Evolutionary conservation across 768 basidiomycete genomes (phyloP).

Genomic region (Artomyces pyxidatus): DNA sequence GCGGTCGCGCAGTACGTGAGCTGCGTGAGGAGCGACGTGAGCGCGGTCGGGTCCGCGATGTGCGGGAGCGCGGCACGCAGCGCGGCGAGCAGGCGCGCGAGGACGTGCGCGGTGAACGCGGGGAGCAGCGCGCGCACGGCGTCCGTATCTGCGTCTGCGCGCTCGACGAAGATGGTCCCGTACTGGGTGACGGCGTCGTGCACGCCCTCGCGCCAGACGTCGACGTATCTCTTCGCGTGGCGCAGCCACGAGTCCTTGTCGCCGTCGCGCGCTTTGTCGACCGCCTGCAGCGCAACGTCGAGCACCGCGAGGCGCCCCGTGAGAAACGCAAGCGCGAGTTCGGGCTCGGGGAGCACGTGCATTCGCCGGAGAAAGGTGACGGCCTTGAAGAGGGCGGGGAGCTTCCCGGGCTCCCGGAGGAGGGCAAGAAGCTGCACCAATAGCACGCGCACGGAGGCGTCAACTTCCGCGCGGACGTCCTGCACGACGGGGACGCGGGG

Average conservation of each 20-base stretch:
- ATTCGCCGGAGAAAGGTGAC: slow-evolving; percentile 82
- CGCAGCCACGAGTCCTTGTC: slow-evolving; percentile 64
- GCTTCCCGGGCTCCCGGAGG: slow-evolving; percentile 78
- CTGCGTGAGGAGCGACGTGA: slow-evolving; percentile 84
- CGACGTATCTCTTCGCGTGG: slow-evolving; percentile 82
- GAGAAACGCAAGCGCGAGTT: slow-evolving; percentile 83
- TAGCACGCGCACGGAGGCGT: slow-evolving; percentile 59
- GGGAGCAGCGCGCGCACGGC: slow-evolving; percentile 48
- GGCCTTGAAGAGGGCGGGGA: slow-evolving; percentile 86
- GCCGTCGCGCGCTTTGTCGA: slow-evolving; percentile 31
- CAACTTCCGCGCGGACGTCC: slow-evolving; percentile 59
- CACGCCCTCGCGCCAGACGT: slow-evolving; percentile 85
- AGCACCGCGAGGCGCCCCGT: slow-evolving; percentile 63
- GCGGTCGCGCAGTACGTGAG: slow-evolving; percentile 90
- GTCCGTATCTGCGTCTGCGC: slow-evolving; percentile 29
- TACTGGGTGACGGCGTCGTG: slow-evolving; percentile 91
- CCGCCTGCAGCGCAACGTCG: slow-evolving; percentile 44
- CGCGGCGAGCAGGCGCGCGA: slow-evolving; percentile 58
- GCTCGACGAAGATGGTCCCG: slow-evolving; percentile 81
- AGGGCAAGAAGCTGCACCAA: slow-evolving; percentile 69
- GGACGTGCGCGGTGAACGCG: slow-evolving; percentile 56
- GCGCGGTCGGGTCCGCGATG: slow-evolving; percentile 48
- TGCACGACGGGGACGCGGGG: slow-evolving; percentile 42
- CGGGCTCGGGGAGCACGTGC: slow-evolving; percentile 59
- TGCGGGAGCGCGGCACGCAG: slow-evolving; percentile 55